Base-by-base conservation (phyloP, 2,329 filamentous ascomycete genomes). In the Fusarium tricinctum region DNA sequence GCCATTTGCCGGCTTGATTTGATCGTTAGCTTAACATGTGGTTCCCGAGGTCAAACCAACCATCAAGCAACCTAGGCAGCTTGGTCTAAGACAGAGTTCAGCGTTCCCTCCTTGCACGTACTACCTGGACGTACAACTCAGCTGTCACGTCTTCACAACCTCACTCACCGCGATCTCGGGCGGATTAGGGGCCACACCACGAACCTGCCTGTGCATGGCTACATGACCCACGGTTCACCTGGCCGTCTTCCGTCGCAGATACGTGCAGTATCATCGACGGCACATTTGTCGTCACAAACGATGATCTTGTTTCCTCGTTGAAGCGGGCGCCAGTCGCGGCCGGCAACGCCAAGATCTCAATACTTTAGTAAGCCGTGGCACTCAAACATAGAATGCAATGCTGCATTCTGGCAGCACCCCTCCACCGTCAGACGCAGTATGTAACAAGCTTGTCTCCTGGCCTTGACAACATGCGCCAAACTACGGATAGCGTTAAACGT, bases 161-260 rank as follows among this genome's bases (percentile, higher is more conserved):
- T 67, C 66, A 66, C 63, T 74, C 70, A 73, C 72, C 70, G 61
- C 69, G 68, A 70, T 68, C 59, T 71, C 71, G 68, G 72, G 66
- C 58, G 54, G 49, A 58, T 55, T 66, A 71, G 66, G 70, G 59
- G 46, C 49, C 46, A 52, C 50, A 52, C 58, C 57, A 47, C 58
- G 47, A 32, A 46, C 43, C 45, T 67, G 55, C 26, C 22, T 58
- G 45, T 69, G 58, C 66, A 61, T 66, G 40, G 28, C 32, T 53
- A 19, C 48, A 55, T 62, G 42, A 48, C 35, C 57, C 59, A 53
- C 70, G 70, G 70, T 55, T 50, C 56, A 63, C 62, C 68, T 74
- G 60, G 68, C 69, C 65, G 71, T 58, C 56, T 56, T 58, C 63
- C 58, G 68, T 44, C 28, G 28, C 47, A 47, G 33, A 58, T 23